Evolutionary conservation across 257 asterid genomes (phyloP).

Genomic region (Salvia hispanica): DNA sequence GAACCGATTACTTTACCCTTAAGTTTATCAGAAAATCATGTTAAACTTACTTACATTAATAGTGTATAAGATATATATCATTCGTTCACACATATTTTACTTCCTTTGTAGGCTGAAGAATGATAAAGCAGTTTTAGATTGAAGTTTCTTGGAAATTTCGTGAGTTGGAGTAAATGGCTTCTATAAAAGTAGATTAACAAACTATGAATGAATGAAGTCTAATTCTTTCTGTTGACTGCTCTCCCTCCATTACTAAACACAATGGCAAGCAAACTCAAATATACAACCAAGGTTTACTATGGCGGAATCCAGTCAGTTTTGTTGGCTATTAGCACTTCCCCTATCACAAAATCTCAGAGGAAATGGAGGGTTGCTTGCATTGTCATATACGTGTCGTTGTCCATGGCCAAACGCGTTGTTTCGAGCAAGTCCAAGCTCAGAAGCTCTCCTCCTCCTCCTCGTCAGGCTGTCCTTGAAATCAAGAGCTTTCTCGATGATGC

Average conservation of each 20-base stretch:
- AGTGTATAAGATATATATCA: neutral
- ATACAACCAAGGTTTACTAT: conserved; percentile 19
- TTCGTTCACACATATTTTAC: neutral
- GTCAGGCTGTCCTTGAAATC: conserved; percentile 40
- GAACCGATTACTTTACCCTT: conserved; percentile 6
- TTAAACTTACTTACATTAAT: neutral
- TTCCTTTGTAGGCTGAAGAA: neutral
- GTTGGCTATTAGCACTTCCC: conserved; percentile 32
- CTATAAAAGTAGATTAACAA: conserved; percentile 21
- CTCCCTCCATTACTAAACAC: too few species aligned
- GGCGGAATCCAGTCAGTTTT: conserved; percentile 35
- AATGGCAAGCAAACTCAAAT: conserved; percentile 35
- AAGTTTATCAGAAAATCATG: neutral
- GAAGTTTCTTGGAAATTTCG: conserved; percentile 40
- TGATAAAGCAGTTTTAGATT: conserved; percentile 17
- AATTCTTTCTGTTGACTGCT: conserved; percentile 26
- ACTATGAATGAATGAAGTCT: conserved; percentile 30
- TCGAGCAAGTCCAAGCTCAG: conserved; percentile 8
- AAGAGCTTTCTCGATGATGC: neutral
- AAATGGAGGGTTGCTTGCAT: conserved; percentile 55
- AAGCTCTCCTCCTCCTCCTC: neutral
- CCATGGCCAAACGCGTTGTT: conserved; percentile 35
- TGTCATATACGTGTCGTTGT: conserved; percentile 39
- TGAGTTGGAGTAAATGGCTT: neutral
- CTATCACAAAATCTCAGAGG: conserved; percentile 41